A percentile compares a stretch with the other conserved stretches of the same genome.
Conservation (phyloP, 106 monocot genomes). For the Platanthera guangdongensis region DNA sequence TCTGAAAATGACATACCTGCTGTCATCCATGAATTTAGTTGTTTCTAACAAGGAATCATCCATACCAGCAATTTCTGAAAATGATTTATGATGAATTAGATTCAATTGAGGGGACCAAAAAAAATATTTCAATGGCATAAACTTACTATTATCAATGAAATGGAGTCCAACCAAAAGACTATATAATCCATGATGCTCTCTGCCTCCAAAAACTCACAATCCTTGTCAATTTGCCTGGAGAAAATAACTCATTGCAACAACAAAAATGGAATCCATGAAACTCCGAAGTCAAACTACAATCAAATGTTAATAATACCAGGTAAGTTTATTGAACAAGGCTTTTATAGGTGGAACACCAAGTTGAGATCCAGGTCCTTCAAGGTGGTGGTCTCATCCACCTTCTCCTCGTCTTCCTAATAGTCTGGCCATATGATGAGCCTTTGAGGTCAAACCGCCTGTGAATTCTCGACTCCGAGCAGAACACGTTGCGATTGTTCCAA, state of each 20-base stretch:
- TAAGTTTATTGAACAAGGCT: constrained; percentile 19
- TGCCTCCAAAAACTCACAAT: constrained; percentile 44
- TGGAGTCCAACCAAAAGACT: constrained; percentile 49
- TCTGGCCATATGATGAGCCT: constrained; percentile 36
- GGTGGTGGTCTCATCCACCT: constrained; percentile 40
- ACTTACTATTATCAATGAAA: constrained; percentile 13
- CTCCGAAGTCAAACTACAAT: not conserved
- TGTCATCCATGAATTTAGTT: too few species aligned
- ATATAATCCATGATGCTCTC: constrained; percentile 49
- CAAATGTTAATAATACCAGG: not conserved
- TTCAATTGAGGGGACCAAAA: not conserved
- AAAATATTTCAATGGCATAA: constrained; percentile 4
- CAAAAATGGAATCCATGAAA: not conserved
- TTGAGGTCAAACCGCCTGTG: constrained; percentile 39
- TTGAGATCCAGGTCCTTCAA: constrained; percentile 39
- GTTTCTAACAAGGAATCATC: too few species aligned
- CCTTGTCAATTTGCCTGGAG: constrained; percentile 27
- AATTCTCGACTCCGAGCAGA: constrained; percentile 34
- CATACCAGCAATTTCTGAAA: not conserved
- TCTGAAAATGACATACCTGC: too few species aligned
- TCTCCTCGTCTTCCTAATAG: constrained; percentile 18
- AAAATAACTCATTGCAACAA: not conserved
- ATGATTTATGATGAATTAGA: not conserved
- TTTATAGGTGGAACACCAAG: constrained; percentile 24
- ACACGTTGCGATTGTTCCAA: constrained; percentile 12